Evolutionary conservation across 345 rosid species (phyloP).

Genomic region (Anacardium occidentale): DNA sequence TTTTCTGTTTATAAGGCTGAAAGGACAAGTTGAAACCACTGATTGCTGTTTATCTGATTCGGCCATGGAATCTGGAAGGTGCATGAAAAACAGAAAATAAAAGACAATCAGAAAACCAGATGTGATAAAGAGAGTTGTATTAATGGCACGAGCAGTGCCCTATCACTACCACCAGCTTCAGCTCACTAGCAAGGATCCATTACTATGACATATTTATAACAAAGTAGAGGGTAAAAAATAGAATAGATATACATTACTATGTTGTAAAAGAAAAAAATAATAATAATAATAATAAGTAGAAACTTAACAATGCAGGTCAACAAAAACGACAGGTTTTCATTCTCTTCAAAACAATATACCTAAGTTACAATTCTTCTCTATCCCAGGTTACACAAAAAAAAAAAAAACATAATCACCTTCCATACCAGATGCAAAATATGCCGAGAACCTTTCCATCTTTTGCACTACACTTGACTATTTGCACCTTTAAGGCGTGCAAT

Average conservation of each 20-base stretch:
- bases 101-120: no score
- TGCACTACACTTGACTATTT: constrained; percentile 29
- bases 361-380: not conserved
- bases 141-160: no score
- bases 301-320: not conserved
- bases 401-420: constrained; percentile 14
- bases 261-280: not conserved
- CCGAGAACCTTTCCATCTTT: not conserved
- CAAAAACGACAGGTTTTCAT: not conserved
- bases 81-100: no score
- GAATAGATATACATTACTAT: not conserved
- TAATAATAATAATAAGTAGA: not conserved
- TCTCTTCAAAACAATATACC: constrained; percentile 11
- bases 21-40: no score
- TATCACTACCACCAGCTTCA: no score
- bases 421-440: not conserved
- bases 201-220: no score
- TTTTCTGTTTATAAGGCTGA: no score
- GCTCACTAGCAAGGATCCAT: no score
- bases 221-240: no score
- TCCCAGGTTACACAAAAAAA: constrained; percentile 19
- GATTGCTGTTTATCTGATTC: no score
- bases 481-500: constrained; percentile 64
- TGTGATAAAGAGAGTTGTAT: no score
- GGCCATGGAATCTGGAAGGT: no score